A percentile compares a stretch with the other conserved stretches of the same genome.
Conservation (phyloP, 2,329 filamentous ascomycete genomes). For the Ophiobolus disseminans region DNA sequence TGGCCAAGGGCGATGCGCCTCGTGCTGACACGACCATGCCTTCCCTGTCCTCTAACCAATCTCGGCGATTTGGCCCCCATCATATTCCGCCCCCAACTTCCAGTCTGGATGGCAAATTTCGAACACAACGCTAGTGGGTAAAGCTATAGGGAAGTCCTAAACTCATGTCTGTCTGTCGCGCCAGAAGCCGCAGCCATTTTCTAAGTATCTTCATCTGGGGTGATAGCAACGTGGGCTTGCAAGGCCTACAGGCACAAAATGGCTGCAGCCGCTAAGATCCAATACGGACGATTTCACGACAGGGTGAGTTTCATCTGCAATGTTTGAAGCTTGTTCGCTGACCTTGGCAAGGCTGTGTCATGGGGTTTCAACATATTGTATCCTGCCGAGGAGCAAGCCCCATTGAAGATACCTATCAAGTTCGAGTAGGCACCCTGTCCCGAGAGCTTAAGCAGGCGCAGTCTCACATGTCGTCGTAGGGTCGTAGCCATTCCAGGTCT, state of each 20-base stretch:
- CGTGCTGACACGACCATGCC: not conserved
- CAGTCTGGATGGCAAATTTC: not conserved
- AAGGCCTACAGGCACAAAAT: not conserved
- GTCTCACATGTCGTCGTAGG: conserved; percentile 16
- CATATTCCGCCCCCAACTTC: not conserved
- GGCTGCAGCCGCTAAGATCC: not conserved
- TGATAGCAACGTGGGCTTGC: not conserved
- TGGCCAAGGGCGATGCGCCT: not conserved
- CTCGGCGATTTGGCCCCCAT: conserved; percentile 1
- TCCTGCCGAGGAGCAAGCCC: not conserved
- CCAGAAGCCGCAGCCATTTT: not conserved
- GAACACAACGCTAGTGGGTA: too few species aligned
- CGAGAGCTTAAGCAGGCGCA: too few species aligned
- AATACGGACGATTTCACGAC: not conserved
- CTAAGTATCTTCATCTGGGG: not conserved
- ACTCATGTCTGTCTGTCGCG: too few species aligned
- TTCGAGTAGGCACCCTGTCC: not conserved
- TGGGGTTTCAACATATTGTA: conserved; percentile 1
- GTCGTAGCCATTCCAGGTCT: conserved; percentile 42
- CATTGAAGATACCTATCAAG: not conserved
- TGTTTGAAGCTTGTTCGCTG: not conserved
- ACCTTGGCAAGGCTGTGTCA: not conserved
- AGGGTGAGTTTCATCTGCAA: not conserved
- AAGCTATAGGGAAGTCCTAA: too few species aligned
- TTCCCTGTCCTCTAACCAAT: not conserved